Percentiles rank a stretch among this genome's conserved stretches.
phyloP scores from a whole-genome alignment of 179 eudicot genomes.

The Gypsophila paniculata region DNA sequence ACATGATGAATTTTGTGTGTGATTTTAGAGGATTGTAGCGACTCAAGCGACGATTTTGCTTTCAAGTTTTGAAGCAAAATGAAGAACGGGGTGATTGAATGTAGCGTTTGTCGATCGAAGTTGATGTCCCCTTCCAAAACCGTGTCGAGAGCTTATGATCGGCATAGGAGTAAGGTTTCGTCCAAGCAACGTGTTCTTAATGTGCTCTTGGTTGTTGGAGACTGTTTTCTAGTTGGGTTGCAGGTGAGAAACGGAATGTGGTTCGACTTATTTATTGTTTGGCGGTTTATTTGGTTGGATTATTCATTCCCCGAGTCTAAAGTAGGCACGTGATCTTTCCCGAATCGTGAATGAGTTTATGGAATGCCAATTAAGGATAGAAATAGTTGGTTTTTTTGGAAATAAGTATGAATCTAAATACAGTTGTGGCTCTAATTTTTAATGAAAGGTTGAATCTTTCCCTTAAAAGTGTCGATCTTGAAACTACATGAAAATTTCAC shows the following conservation, averaged over 20 bases:
- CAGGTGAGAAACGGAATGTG: constrained; percentile 48
- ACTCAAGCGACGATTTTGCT: neutral
- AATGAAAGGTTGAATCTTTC: neutral
- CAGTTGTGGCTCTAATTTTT: no score
- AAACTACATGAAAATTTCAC: neutral
- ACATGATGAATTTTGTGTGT: neutral
- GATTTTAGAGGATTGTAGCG: constrained; percentile 19
- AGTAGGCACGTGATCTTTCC: neutral
- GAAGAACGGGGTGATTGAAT: constrained; percentile 84
- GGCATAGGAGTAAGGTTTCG: constrained; percentile 67
- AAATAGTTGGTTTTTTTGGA: neutral
- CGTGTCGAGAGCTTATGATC: constrained; percentile 83
- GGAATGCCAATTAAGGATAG: neutral
- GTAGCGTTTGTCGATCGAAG: constrained; percentile 93
- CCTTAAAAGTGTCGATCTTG: neutral
- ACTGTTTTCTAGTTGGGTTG: constrained; percentile 88
- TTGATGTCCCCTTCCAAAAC: constrained; percentile 61
- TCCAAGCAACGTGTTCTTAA: constrained; percentile 86
- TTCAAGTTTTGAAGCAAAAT: constrained; percentile 27
- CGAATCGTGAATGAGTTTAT: neutral
- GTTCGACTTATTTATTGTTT: neutral
- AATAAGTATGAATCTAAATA: neutral
- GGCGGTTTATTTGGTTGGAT: neutral
- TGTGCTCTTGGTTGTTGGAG: constrained; percentile 84
- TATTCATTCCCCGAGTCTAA: neutral